Conservation (phyloP, 2,329 filamentous ascomycete species). For the Pyricularia sp. region DNA sequence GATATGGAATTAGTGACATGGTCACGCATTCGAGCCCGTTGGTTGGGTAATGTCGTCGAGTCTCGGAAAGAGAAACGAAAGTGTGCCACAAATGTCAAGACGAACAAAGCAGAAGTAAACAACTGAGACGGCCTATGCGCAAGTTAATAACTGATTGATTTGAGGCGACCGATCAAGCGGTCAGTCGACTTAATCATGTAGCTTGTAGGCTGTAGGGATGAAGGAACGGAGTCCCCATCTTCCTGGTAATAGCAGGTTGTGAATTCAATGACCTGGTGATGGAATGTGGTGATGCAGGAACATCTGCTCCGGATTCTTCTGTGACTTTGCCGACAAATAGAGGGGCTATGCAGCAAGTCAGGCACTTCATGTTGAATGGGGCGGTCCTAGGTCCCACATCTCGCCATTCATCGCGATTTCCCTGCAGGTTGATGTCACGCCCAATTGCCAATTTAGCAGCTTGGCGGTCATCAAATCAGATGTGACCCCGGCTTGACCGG, state of each 20-base stretch:
- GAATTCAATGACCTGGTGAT: not conserved
- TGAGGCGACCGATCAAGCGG: not conserved
- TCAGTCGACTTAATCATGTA: not conserved
- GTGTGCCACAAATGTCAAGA: not conserved
- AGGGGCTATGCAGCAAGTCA: not conserved
- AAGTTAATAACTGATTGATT: not conserved
- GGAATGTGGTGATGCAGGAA: not conserved
- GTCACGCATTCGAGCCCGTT: not conserved
- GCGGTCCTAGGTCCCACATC: not conserved
- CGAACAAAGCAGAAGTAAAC: not conserved
- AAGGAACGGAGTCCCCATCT: not conserved
- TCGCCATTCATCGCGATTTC: not conserved
- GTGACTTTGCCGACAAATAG: not conserved
- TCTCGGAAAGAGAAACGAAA: not conserved
- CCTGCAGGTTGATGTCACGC: not conserved
- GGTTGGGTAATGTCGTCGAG: not conserved
- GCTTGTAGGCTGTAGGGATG: not conserved
- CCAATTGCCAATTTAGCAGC: not conserved
- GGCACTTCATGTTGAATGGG: not conserved
- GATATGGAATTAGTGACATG: conserved; percentile 69
- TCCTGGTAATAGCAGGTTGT: not conserved
- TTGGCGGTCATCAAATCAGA: not conserved
- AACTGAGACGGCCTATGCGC: not conserved
- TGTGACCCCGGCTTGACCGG: not conserved
- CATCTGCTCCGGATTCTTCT: not conserved